Conservation (phyloP, 495 filamentous ascomycete genomes). For the Trichoderma gamsii region DNA sequence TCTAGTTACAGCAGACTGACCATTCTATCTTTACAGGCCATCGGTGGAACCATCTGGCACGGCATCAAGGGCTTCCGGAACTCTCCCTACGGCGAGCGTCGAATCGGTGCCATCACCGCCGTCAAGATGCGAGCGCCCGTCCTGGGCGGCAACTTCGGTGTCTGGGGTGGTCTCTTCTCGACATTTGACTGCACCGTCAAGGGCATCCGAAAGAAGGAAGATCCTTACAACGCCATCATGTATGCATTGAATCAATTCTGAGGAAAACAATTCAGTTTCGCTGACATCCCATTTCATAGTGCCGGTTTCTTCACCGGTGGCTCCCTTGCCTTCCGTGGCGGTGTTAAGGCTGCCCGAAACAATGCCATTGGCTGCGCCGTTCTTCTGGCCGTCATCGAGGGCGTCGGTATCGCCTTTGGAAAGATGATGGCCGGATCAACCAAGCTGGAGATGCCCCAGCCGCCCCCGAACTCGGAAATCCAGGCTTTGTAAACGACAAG, state of each 20-base stretch:
- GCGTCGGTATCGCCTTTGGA: conserved; percentile 94
- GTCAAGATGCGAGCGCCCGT: conserved; percentile 96
- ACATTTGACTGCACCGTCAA: conserved; percentile 98
- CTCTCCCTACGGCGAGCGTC: conserved; percentile 80
- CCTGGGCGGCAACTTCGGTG: conserved; percentile 90
- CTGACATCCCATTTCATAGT: background rate
- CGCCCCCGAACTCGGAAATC: conserved; percentile 4
- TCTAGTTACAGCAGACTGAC: background rate
- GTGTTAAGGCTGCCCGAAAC: conserved; percentile 80
- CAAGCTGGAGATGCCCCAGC: conserved; percentile 60
- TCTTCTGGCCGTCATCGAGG: conserved; percentile 91
- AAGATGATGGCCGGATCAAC: conserved; percentile 92
- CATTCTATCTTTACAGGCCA: conserved; percentile 47
- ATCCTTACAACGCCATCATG: conserved; percentile 92
- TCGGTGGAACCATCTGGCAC: conserved; percentile 95
- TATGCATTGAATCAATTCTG: background rate
- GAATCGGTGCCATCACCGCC: conserved; percentile 92
- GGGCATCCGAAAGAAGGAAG: conserved; percentile 91
- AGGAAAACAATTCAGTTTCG: background rate
- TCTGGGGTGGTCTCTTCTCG: conserved; percentile 92
- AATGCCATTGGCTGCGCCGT: conserved; percentile 93
- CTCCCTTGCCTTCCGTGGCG: conserved; percentile 82
- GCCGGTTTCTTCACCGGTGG: conserved; percentile 97
- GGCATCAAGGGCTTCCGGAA: conserved; percentile 95
- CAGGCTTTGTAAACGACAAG: conserved; percentile 3